phyloP scores from a whole-genome alignment of 1,139 yeast species.

The Suhomyces bokatorum region DNA sequence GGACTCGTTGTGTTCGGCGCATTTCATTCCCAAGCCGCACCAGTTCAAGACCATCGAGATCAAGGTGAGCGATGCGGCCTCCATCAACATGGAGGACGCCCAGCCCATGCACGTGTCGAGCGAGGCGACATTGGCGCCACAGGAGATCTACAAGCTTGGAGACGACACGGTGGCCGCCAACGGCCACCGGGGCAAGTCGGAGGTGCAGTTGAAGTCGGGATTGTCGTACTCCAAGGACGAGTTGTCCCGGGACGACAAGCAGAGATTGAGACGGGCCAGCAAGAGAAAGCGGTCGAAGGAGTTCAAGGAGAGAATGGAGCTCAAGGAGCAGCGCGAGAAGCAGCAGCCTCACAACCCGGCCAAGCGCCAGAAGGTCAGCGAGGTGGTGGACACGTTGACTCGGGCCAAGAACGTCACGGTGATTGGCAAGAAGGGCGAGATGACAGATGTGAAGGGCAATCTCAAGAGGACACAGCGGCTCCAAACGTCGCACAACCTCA shows the following conservation, averaged over 20 bases:
- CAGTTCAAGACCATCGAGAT: constrained; percentile 71
- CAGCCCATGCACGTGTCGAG: constrained; percentile 83
- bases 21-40: constrained; percentile 88
- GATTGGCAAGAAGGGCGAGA: constrained; percentile 75
- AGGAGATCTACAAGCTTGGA: constrained; percentile 77
- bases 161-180: constrained; percentile 50
- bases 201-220: constrained; percentile 77
- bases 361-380: constrained; percentile 59
- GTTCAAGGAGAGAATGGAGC: constrained; percentile 39
- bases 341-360: constrained; percentile 24
- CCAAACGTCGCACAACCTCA: constrained; percentile 20
- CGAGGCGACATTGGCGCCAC: constrained; percentile 88
- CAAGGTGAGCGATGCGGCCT: constrained; percentile 61
- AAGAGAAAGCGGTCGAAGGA: constrained; percentile 76
- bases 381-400: constrained; percentile 70
- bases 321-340: constrained; percentile 26
- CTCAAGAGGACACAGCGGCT: constrained; percentile 39
- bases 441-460: constrained; percentile 73
- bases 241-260: constrained; percentile 82
- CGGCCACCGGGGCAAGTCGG: constrained; percentile 41
- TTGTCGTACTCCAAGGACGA: constrained; percentile 82
- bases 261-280: constrained; percentile 79
- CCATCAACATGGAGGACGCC: constrained; percentile 92
- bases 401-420: constrained; percentile 77
- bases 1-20: constrained; percentile 89